Base-by-base conservation (phyloP, 306 rosid species). In the Clitoria ternatea region DNA sequence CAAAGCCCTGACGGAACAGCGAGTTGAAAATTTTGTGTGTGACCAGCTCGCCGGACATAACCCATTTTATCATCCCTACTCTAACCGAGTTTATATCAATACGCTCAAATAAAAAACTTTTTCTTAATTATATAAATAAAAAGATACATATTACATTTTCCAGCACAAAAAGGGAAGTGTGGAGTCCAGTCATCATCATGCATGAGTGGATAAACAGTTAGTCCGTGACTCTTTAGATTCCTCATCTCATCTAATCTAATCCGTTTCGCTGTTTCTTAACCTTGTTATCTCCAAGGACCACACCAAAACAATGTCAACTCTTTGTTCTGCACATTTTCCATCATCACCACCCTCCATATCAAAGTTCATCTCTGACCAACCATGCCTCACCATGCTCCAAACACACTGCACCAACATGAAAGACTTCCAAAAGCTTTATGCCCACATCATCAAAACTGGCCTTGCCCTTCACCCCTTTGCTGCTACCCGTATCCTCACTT, bases 371-470 rank as follows among this genome's bases (percentile, higher is more conserved):
- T 82, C 84, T 48, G 76, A 79, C 70, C 85, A 82, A 19, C 86
- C 90, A 68, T 83, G 75, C 85, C 90, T 88, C 24, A 77, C 82
- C 76, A 70, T 93, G 86, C 86, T 88, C 12, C 94, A 88, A 55
- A 85, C 68, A 0, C 84, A 76, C 44, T 88, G 96, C 74, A n/a
- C 82, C 80, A 80, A 84, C 89, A 88, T 90, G 94, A 90, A 75
- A 72, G 88, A 93, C 83, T 87, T 93, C 57, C 74, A 72, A 35
- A 70, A 79, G 77, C 37, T 90, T 10, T 89, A 88, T 60, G 79
- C 90, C 37, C 93, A 78, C 48, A 69, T 85, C 50, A 84, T 88
- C 84, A 90, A 90, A 90, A 82, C 92, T 18, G 94, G 94, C 71
- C 81, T 85, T 14, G 63, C 77, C 75, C 79, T 52, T 6, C 65